Evolutionary conservation across 1,139 yeast species (phyloP), one percentile per base, ranked within the genome.

Genomic region (Candida freyschussii): DNA sequence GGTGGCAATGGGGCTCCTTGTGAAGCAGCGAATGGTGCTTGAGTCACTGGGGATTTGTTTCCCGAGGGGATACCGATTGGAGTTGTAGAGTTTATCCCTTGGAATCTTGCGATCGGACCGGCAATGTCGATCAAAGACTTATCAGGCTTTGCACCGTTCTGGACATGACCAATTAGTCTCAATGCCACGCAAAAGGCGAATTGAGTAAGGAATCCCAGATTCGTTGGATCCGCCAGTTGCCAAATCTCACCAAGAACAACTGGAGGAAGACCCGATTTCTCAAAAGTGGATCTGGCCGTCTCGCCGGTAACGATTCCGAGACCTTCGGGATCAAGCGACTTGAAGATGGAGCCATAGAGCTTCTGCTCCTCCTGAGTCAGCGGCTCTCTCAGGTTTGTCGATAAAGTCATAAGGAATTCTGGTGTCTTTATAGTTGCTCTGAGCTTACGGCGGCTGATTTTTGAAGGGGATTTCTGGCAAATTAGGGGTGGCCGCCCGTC

Each of bases 241-340:
- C 98, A 93, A 40, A 93, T 80, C 57, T 87, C 94, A 5, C 96
- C 96, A 32, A 91, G 65, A 23, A 75, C 64, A 13, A 77, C 68
- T 3, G 94, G 81, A 7, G 94, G 79, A 34, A 91, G 69, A 1
- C 95, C 94, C 3, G 95, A 80, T 40, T 83, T 82, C 50, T 89
- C 95, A 47, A 93, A 78, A 5, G 94, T 69, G 8, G 84, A 68
- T 45, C 94, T 73, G n/a, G 96, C 89, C 33, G 80, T 77, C 27
- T 83, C 94, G 20, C 98, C 98, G 7, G 96, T 84, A 39, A 91
- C 82, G 27, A 82, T 69, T 4, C 96, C 96, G 29, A 82, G 63
- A 29, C 72, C 71, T 47, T 84, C 94, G 2, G 80, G 73, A 57
- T 91, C 98, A 48, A 91, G 70, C 27, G 80, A 68, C 43, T 74